These are phyloP conservation scores for Anisodus tanguticus DNA, from an alignment of 257 asterid genomes.

Conservation along the genomic window DNA sequence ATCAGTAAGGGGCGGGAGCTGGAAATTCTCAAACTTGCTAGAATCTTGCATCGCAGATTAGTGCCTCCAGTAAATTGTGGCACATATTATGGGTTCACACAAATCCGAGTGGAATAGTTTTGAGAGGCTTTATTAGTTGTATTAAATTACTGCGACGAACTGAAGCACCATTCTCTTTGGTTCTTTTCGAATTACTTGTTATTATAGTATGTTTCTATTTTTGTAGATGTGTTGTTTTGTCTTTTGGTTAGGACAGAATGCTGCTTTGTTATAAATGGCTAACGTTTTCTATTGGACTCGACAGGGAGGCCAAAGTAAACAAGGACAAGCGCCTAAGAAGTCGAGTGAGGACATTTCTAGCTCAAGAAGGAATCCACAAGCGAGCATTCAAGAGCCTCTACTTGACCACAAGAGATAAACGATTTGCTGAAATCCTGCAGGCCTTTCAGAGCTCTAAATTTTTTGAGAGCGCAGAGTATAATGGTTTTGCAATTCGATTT, in stretches of 20 bases:
- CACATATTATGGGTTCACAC: background rate
- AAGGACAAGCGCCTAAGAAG: slow-evolving; percentile 52
- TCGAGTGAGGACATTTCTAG: slow-evolving; percentile 46
- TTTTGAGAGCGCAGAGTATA: background rate
- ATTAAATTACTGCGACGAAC: background rate
- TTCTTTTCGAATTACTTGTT: background rate
- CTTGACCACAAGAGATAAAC: slow-evolving; percentile 38
- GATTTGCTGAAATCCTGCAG: background rate
- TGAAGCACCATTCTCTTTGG: background rate
- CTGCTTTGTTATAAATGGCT: background rate
- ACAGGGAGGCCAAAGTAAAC: slow-evolving; percentile 68
- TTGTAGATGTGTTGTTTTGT: background rate
- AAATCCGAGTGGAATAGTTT: background rate
- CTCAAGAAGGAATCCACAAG: slow-evolving; percentile 31
- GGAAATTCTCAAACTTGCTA: slow-evolving; percentile 1
- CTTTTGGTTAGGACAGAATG: background rate
- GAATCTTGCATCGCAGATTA: background rate
- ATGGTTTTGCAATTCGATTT: background rate
- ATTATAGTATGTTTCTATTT: background rate
- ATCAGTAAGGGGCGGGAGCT: background rate
- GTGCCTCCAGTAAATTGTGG: background rate
- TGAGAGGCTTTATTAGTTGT: background rate
- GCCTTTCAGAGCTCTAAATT: background rate
- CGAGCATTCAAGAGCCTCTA: slow-evolving; percentile 45
- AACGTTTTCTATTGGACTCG: slow-evolving; percentile 26